Evolutionary conservation across 2,329 filamentous ascomycete species (phyloP).

Genomic region (Cryphonectria parasitica): DNA sequence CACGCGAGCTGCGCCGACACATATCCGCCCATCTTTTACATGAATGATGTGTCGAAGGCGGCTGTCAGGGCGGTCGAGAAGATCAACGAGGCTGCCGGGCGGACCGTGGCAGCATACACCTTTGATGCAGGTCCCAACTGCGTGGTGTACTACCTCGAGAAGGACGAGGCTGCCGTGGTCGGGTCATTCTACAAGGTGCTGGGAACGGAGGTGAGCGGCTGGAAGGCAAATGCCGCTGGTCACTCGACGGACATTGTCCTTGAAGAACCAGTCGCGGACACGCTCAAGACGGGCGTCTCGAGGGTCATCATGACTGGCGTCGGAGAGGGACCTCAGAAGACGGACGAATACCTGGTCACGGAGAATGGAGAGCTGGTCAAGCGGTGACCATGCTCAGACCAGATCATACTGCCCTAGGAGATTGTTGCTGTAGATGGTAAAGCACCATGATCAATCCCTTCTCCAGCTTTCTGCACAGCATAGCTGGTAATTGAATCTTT

Average conservation of each 20-base stretch:
- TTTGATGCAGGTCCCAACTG: slow-evolving; percentile 98
- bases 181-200: slow-evolving; percentile 76
- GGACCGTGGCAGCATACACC: slow-evolving; percentile 87
- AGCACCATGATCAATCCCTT: not conserved
- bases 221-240: slow-evolving; percentile 63
- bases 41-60: slow-evolving; percentile 90
- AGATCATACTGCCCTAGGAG: not conserved
- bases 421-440: not conserved
- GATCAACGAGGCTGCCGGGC: slow-evolving; percentile 80
- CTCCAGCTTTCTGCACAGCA: not conserved
- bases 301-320: slow-evolving; percentile 90
- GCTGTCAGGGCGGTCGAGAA: slow-evolving; percentile 87
- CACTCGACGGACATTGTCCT: slow-evolving; percentile 58
- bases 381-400: slow-evolving; percentile 30
- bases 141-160: slow-evolving; percentile 90
- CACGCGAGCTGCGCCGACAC: slow-evolving; percentile 95
- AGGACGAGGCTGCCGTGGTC: slow-evolving; percentile 73
- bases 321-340: slow-evolving; percentile 83
- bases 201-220: slow-evolving; percentile 65
- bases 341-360: slow-evolving; percentile 75
- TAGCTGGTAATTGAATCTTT: not conserved
- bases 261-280: slow-evolving; percentile 65
- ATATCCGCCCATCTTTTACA: slow-evolving; percentile 96
- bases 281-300: slow-evolving; percentile 78
- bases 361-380: slow-evolving; percentile 61